Percentiles rank a stretch among this genome's conserved stretches.
These are phyloP conservation scores for Oryza longistaminata DNA, from an alignment of 176 grass and related monocot genomes.

Conservation along the genomic window DNA sequence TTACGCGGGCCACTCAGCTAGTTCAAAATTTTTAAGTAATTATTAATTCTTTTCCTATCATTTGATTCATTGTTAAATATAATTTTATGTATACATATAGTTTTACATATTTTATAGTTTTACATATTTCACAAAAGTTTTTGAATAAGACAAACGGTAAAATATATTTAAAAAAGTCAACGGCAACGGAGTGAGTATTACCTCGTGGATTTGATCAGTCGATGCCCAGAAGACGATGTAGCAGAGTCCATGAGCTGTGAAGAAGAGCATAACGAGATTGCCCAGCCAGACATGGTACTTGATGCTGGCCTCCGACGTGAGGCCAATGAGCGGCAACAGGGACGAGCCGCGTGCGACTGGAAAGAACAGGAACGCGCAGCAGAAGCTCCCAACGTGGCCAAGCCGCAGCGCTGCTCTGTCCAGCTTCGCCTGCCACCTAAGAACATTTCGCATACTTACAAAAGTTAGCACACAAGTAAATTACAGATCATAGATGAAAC, in stretches of 20 bases:
- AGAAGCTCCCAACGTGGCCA: conserved; percentile 44
- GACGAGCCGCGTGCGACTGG: conserved; percentile 49
- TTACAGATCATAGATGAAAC: no score
- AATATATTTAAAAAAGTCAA: no score
- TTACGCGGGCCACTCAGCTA: no score
- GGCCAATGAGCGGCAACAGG: conserved; percentile 53
- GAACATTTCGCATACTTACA: not conserved
- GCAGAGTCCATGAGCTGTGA: conserved; percentile 36
- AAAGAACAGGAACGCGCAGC: conserved; percentile 57
- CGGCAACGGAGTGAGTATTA: no score
- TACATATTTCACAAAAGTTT: no score
- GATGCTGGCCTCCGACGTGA: conserved; percentile 64
- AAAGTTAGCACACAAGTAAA: no score
- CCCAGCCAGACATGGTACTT: conserved; percentile 73
- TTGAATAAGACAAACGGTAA: no score
- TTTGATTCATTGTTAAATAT: no score
- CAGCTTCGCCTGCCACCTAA: conserved; percentile 60
- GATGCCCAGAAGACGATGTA: conserved; percentile 53
- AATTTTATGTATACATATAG: no score
- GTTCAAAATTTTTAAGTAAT: no score
- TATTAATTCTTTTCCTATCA: no score
- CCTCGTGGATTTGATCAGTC: conserved; percentile 54
- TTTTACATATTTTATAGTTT: no score
- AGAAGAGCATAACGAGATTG: conserved; percentile 47
- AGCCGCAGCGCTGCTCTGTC: conserved; percentile 27